phyloP scores from a whole-genome alignment of 495 filamentous ascomycete species.

The Lasiosphaeria hispida region DNA sequence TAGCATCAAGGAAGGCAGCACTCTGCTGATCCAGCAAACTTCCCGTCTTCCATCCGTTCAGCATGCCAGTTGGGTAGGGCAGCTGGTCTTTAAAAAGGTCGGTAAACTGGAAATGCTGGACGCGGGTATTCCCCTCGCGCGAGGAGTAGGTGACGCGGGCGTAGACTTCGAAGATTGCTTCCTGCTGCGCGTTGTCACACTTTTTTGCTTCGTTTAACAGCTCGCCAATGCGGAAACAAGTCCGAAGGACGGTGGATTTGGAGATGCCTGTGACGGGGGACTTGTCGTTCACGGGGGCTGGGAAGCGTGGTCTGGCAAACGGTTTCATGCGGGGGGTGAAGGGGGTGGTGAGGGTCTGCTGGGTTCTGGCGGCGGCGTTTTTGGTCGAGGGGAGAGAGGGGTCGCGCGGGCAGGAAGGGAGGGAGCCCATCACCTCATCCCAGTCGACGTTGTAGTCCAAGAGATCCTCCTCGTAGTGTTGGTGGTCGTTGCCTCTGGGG shows the following conservation, averaged over 20 bases:
- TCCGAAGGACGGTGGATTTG: slow-evolving; percentile 45
- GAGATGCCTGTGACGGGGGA: slow-evolving; percentile 53
- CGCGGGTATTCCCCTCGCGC: slow-evolving; percentile 41
- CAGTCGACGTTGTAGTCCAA: slow-evolving; percentile 39
- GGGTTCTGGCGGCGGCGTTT: background rate
- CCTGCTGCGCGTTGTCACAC: slow-evolving; percentile 32
- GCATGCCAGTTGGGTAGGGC: slow-evolving; percentile 51
- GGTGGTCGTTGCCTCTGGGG: background rate
- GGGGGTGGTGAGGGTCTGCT: background rate
- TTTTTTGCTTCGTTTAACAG: slow-evolving; percentile 47
- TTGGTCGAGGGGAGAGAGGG: background rate
- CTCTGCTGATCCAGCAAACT: slow-evolving; percentile 50
- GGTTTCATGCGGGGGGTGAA: slow-evolving; percentile 10
- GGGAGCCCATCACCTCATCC: slow-evolving; percentile 28
- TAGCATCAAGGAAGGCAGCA: slow-evolving; percentile 33
- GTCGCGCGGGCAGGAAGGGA: slow-evolving; percentile 8
- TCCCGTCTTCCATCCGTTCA: slow-evolving; percentile 47
- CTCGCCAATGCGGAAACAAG: slow-evolving; percentile 61
- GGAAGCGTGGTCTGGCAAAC: slow-evolving; percentile 52
- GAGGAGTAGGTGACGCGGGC: slow-evolving; percentile 54
- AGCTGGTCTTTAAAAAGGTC: slow-evolving; percentile 58
- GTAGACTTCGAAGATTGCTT: slow-evolving; percentile 57
- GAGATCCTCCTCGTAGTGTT: slow-evolving; percentile 22
- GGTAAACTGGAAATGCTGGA: slow-evolving; percentile 57
- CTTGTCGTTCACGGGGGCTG: slow-evolving; percentile 46